Conservation (phyloP, 108 stramenopile genomes). For the Cyclotella kingstonii region DNA sequence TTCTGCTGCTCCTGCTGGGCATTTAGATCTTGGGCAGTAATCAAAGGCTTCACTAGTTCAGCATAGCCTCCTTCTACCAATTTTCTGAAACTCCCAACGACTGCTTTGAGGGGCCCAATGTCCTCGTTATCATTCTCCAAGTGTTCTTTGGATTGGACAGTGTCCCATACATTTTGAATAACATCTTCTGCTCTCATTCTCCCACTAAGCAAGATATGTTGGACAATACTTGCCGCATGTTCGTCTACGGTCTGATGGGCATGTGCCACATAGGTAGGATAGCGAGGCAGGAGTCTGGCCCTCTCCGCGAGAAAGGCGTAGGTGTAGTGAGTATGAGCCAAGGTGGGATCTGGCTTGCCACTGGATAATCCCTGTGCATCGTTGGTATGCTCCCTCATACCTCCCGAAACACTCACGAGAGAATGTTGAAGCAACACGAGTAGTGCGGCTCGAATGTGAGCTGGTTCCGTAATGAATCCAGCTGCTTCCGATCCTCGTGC, state of each 20-base stretch:
- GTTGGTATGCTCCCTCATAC: neutral
- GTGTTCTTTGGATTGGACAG: slow-evolving; percentile 8
- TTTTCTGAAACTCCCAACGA: slow-evolving; percentile 52
- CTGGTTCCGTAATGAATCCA: slow-evolving; percentile 47
- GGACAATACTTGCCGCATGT: slow-evolving; percentile 55
- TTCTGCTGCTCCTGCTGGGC: slow-evolving; percentile 13
- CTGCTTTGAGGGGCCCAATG: slow-evolving; percentile 24
- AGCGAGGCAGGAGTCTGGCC: slow-evolving; percentile 58
- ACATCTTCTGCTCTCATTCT: slow-evolving; percentile 63
- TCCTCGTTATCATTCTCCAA: slow-evolving; percentile 5
- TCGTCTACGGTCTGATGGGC: slow-evolving; percentile 53
- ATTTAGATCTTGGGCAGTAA: slow-evolving; percentile 12
- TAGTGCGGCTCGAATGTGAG: slow-evolving; percentile 63
- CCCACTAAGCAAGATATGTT: slow-evolving; percentile 59
- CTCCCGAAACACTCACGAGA: slow-evolving; percentile 49
- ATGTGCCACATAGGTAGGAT: slow-evolving; percentile 67
- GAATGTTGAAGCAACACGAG: slow-evolving; percentile 74
- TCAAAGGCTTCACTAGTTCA: slow-evolving; percentile 50
- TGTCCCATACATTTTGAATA: slow-evolving; percentile 50
- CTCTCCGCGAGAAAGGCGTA: slow-evolving; percentile 56
- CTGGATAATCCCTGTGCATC: neutral
- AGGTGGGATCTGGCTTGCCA: slow-evolving; percentile 20
- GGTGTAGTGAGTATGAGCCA: slow-evolving; percentile 31
- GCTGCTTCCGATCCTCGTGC: slow-evolving; percentile 39
- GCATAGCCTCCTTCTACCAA: slow-evolving; percentile 61